Evolutionary conservation across 1,139 yeast genomes (phyloP).

Genomic region (Meyerozyma smithsonii): DNA sequence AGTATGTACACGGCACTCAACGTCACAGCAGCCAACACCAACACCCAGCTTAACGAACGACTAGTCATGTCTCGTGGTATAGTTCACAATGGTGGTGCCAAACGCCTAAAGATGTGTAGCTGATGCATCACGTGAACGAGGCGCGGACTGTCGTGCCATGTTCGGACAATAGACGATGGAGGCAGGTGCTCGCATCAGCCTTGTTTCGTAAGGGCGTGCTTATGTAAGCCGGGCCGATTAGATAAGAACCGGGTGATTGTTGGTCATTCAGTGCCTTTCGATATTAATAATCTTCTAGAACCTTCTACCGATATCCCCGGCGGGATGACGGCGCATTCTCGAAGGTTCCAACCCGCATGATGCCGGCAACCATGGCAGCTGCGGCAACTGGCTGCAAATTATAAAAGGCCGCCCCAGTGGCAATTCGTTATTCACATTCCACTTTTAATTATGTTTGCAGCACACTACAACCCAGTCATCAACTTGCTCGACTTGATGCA

Average conservation of each 20-base stretch:
- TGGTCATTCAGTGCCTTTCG: too few relatives aligned
- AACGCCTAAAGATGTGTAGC: neutral
- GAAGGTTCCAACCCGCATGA: neutral
- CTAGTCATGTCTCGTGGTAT: too few relatives aligned
- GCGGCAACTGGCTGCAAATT: neutral
- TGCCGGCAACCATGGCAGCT: too few relatives aligned
- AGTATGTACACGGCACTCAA: neutral
- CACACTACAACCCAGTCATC: slow-evolving; percentile 8
- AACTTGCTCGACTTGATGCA: slow-evolving; percentile 5
- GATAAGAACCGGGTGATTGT: too few relatives aligned
- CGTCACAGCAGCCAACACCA: neutral
- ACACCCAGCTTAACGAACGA: neutral
- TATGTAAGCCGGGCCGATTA: too few relatives aligned
- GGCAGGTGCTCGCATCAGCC: too few relatives aligned
- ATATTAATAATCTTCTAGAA: neutral
- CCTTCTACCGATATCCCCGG: neutral
- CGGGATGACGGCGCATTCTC: neutral
- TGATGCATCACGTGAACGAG: neutral
- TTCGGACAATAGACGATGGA: too few relatives aligned
- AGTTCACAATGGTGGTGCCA: too few relatives aligned
- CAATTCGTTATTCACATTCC: neutral
- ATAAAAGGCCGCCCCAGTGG: neutral
- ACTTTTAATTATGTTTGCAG: slow-evolving; percentile 9
- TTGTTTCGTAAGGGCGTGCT: too few relatives aligned
- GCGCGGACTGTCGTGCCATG: neutral